Base-by-base conservation (phyloP, 768 basidiomycete genomes). In the Xerocomus spinulosus region DNA sequence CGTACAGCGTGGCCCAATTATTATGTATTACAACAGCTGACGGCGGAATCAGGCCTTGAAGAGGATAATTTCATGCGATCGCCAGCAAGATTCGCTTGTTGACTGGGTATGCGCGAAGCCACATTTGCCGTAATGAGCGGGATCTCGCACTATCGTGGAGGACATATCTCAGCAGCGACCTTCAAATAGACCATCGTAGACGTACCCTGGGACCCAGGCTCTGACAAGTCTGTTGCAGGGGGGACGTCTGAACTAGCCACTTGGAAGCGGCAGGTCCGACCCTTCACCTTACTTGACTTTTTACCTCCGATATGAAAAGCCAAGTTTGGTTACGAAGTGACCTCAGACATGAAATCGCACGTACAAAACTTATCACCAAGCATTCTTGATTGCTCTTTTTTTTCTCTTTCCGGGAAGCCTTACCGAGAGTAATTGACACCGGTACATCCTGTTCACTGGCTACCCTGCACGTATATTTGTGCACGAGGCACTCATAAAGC, bases 341-440 rank as follows among this genome's bases (percentile, higher is more conserved):
- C 54, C 30, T 32, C 30, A 9, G 7, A 20, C 42, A 48, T 54
- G 8, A 21, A 50, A 51, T 54, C 53, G 47, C 54, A 56, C 56
- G 55, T 50, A 44, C 51, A 47, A 44, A 28, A 51, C 54, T 15
- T 24, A 40, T 50, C 48, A 55, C 21, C 42, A 33, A 39, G 40
- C 29, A 51, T 62, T 54, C 53, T 54, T 52, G 44, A 53, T 54
- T 41, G 18, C 48, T 45, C 32, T 40, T 42, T 43, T 56, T 48
- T 50, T 50, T 59, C 55, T 54, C 52, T 46, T 52, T 49, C 52
- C 53, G 55, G 59, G 51, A 61, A 59, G 47, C 24, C 32, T 56
- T 62, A 62, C 67, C 67, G 61, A 65, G 47, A 46, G 60, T 48
- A 54, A 65, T 67, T 61, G 61, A 54, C 46, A 33, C 67, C 64